These are phyloP conservation scores for Mucor plumbeus DNA, from an alignment of 371 early-diverging fungal species.

Conservation along the genomic window DNA sequence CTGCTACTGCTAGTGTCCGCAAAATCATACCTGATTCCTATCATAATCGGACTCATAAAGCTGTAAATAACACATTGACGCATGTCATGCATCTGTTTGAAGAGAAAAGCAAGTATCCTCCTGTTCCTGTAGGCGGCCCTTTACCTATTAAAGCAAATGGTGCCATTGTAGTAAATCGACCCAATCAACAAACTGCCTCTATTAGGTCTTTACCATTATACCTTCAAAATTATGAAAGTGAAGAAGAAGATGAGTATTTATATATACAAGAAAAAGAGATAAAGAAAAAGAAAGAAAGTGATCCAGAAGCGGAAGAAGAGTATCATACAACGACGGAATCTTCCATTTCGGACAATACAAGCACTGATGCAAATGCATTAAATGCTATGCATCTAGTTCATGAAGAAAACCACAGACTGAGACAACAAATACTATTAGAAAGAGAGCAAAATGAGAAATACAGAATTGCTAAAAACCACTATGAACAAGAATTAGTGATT, in stretches of 20 bases:
- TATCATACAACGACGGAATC: conserved; percentile 5
- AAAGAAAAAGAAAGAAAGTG: background rate
- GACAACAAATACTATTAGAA: conserved; percentile 23
- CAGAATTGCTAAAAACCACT: conserved; percentile 1
- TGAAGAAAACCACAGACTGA: conserved; percentile 24
- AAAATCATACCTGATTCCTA: background rate
- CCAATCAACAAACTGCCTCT: background rate
- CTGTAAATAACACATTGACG: conserved; percentile 7
- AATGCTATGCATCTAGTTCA: conserved; percentile 12
- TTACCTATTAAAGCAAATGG: conserved; percentile 36
- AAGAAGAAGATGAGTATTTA: conserved; percentile 7
- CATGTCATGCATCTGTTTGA: conserved; percentile 28
- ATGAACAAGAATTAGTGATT: background rate
- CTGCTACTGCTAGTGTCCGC: background rate
- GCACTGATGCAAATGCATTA: background rate
- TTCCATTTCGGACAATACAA: background rate
- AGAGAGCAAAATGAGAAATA: conserved; percentile 18
- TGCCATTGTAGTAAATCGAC: conserved; percentile 31
- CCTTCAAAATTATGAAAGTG: background rate
- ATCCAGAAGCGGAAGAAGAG: background rate
- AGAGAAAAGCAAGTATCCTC: conserved; percentile 20
- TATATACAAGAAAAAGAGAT: background rate
- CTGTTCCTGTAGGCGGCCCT: conserved; percentile 14
- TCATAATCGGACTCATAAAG: background rate
- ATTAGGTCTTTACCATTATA: background rate